These are phyloP conservation scores for Lactuca sativa DNA, from an alignment of 129 eudicot species.

Conservation along the genomic window DNA sequence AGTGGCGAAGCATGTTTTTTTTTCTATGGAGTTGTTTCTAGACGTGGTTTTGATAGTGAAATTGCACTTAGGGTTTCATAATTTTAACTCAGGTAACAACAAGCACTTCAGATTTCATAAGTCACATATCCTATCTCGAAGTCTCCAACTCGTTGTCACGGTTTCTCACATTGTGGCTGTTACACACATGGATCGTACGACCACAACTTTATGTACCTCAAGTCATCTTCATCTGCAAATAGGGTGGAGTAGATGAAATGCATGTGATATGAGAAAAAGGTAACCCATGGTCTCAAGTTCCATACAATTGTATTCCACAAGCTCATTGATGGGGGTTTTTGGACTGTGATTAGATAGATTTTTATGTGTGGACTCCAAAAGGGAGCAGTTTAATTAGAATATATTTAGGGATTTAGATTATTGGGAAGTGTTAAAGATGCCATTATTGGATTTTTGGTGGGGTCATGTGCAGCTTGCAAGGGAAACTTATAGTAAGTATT, in stretches of 20 bases:
- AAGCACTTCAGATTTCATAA: neutral
- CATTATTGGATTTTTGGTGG: constrained; percentile 89
- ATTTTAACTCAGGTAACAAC: neutral
- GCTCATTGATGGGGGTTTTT: constrained; percentile 87
- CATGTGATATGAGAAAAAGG: constrained; percentile 64
- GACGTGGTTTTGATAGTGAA: too few relatives aligned
- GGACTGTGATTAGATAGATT: constrained; percentile 87
- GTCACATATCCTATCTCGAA: neutral
- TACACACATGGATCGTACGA: neutral
- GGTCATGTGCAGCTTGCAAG: constrained; percentile 69
- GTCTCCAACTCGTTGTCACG: neutral
- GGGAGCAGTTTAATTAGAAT: constrained; percentile 86
- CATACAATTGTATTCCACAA: constrained; percentile 67
- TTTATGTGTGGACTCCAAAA: constrained; percentile 80
- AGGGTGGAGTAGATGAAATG: too few relatives aligned
- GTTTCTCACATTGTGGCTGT: neutral
- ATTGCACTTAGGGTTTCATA: too few relatives aligned
- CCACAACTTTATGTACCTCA: too few relatives aligned
- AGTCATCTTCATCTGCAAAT: constrained; percentile 71
- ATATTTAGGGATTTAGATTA: constrained; percentile 62
- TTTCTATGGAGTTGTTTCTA: neutral
- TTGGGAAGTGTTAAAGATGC: constrained; percentile 60
- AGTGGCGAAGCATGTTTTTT: too few relatives aligned
- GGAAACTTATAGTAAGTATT: constrained; percentile 44
- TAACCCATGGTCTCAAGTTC: constrained; percentile 55